A percentile compares a stretch with the other conserved stretches of the same genome.
phyloP scores from a whole-genome alignment of 1,284 basidiomycete species.

The Salmacisia buchloeana region DNA sequence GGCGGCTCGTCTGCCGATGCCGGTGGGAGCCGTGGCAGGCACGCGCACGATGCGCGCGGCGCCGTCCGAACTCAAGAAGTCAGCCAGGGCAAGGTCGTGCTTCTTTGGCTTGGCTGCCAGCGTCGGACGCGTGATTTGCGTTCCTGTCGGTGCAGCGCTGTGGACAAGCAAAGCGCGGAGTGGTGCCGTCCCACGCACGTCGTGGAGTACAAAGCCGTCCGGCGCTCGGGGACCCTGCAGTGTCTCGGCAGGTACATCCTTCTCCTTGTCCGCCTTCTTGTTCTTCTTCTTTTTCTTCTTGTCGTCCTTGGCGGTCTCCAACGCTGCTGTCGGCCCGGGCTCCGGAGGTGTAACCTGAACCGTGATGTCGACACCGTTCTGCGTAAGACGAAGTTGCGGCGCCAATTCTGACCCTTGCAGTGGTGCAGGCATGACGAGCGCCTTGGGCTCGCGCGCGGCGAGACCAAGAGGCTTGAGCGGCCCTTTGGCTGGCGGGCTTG shows the following conservation, averaged over 20 bases:
- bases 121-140: not conserved
- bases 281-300: conserved; percentile 4
- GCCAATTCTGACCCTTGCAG: conserved; percentile 32
- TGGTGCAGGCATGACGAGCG: conserved; percentile 32
- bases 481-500: conserved; percentile 32
- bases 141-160: not conserved
- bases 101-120: conserved; percentile 14
- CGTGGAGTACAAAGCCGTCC: conserved; percentile 39
- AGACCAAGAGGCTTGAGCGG: conserved; percentile 36
- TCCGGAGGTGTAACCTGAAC: not conserved
- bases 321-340: not conserved
- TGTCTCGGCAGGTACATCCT: not conserved
- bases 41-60: conserved; percentile 8
- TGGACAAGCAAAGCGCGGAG: conserved; percentile 27
- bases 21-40: conserved; percentile 35
- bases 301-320: not conserved
- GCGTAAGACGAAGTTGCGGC: conserved; percentile 23
- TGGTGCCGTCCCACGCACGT: conserved; percentile 28
- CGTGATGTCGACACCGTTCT: not conserved
- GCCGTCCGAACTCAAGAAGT: conserved; percentile 15
- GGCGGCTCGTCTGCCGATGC: conserved; percentile 43
- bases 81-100: conserved; percentile 17
- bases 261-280: not conserved
- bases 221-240: conserved; percentile 20
- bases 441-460: conserved; percentile 25